phyloP scores from a whole-genome alignment of 352 stramenopile species.

The Globisporangium alternatum region DNA sequence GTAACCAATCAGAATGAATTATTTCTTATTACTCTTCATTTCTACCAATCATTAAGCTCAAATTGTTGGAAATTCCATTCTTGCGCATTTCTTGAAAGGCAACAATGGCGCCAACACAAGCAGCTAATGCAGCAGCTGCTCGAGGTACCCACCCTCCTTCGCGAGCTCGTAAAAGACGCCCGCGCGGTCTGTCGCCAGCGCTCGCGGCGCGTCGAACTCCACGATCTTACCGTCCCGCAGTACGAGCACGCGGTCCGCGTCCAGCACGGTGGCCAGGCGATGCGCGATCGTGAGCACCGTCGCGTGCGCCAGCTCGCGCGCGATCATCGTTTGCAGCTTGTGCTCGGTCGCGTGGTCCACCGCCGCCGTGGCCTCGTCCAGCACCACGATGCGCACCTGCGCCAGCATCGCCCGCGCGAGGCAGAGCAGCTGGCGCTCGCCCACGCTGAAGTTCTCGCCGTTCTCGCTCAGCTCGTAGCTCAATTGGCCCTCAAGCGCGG shows the following conservation, averaged over 20 bases:
- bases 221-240: slow-evolving; percentile 89
- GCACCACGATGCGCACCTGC: slow-evolving; percentile 80
- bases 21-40: no score
- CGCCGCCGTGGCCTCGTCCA: slow-evolving; percentile 78
- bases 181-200: slow-evolving; percentile 36
- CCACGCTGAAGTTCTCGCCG: slow-evolving; percentile 92
- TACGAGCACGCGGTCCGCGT: slow-evolving; percentile 95
- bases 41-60: no score
- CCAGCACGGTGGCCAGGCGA: slow-evolving; percentile 95
- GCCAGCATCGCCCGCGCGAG: slow-evolving; percentile 92
- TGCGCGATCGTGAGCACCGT: slow-evolving; percentile 97
- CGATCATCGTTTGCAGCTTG: slow-evolving; percentile 76
- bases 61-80: no score
- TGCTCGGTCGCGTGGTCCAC: slow-evolving; percentile 84
- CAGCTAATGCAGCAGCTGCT: slow-evolving; percentile 21
- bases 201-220: slow-evolving; percentile 77
- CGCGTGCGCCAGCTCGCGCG: slow-evolving; percentile 80
- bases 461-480: slow-evolving; percentile 76
- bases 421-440: slow-evolving; percentile 94
- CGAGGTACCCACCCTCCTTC: slow-evolving; percentile 36
- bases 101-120: background rate
- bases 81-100: no score
- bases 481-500: slow-evolving; percentile 47
- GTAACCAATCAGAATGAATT: no score
- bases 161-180: slow-evolving; percentile 33